Evolutionary conservation across 2,329 filamentous ascomycete species (phyloP).

Genomic region (Calonectria multiphialidica): DNA sequence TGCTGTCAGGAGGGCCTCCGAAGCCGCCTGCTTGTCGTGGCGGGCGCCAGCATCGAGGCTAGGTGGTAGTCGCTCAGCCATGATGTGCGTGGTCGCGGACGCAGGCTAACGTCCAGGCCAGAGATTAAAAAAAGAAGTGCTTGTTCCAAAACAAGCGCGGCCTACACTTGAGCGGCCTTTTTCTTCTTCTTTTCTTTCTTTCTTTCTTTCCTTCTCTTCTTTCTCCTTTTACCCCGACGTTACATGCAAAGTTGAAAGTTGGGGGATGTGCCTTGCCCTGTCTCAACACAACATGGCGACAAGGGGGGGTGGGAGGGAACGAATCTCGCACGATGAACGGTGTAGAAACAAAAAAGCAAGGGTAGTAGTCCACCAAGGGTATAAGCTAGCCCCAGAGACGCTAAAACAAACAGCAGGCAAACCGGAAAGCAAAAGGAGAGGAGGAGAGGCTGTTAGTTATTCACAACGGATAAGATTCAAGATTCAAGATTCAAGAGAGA

Average conservation of each 20-base stretch:
- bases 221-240: background rate
- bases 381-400: background rate
- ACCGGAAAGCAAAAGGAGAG: background rate
- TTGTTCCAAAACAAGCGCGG: background rate
- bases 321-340: background rate
- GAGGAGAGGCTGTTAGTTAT: background rate
- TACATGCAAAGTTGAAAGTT: background rate
- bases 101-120: background rate
- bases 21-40: constrained; percentile 33
- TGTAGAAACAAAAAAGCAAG: background rate
- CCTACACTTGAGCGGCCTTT: background rate
- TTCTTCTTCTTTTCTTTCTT: background rate
- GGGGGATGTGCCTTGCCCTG: background rate
- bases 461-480: background rate
- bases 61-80: constrained; percentile 24
- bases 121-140: no score
- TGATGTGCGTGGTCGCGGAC: background rate
- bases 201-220: background rate
- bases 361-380: no score
- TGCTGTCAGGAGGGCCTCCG: constrained; percentile 49
- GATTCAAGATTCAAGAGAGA: background rate
- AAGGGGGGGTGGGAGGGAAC: background rate
- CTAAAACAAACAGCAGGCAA: background rate
- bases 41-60: constrained; percentile 38
- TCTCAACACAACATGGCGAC: background rate